These are phyloP conservation scores for Phytophthora niederhauseri DNA, from an alignment of 352 stramenopile species.

Conservation along the genomic window DNA sequence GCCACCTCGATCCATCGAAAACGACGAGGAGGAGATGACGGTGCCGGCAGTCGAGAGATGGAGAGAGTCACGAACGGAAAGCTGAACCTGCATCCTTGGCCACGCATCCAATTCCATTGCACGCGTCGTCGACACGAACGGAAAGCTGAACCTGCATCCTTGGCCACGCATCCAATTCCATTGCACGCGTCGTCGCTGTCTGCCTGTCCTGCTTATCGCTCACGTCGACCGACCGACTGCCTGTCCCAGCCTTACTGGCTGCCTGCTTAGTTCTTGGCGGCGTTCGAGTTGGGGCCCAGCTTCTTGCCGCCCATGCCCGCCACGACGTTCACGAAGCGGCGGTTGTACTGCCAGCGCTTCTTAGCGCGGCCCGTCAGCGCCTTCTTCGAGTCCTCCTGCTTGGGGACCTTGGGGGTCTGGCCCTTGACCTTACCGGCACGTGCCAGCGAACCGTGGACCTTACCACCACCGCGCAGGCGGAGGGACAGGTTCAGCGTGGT, in stretches of 20 bases:
- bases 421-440: conserved; percentile 99
- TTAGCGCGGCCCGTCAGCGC: conserved; percentile 97
- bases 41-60: conserved; percentile 18
- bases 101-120: conserved; percentile 7
- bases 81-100: conserved; percentile 23
- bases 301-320: conserved; percentile 97
- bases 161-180: conserved; percentile 8
- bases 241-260: conserved; percentile 19
- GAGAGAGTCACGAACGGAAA: background rate
- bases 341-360: conserved; percentile 99
- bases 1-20: background rate
- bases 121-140: conserved; percentile 7
- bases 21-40: background rate
- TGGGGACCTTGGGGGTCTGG: conserved; percentile 99
- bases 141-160: conserved; percentile 28
- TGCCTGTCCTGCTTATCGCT: background rate
- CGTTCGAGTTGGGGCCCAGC: conserved; percentile 99
- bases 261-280: conserved; percentile 87
- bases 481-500: conserved; percentile 97
- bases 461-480: conserved; percentile 94
- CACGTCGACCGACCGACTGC: background rate
- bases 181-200: conserved; percentile 1
- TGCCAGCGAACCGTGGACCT: conserved; percentile 99
- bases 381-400: conserved; percentile 99
- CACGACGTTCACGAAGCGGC: conserved; percentile 99